Conservation (phyloP, 2,329 filamentous ascomycete species). For the Fusarium virguliforme region DNA sequence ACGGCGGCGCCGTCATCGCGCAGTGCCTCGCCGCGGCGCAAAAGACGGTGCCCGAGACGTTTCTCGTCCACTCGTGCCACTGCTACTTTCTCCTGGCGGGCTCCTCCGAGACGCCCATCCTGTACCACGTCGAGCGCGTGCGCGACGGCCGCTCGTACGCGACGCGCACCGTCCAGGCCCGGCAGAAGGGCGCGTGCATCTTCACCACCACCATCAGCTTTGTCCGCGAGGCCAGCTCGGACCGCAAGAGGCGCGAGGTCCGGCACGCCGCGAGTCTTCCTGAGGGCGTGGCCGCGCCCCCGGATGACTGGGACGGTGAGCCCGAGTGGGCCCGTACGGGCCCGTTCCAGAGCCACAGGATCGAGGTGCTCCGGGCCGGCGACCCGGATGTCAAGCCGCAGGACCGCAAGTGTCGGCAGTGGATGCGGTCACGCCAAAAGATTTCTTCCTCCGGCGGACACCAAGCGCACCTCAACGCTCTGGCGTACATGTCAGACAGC, state of each 20-base stretch:
- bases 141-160: constrained; percentile 91
- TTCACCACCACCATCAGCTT: constrained; percentile 97
- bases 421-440: constrained; percentile 81
- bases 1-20: constrained; percentile 92
- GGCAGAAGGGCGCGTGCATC: constrained; percentile 89
- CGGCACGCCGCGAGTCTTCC: constrained; percentile 78
- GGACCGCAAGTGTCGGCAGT: constrained; percentile 78
- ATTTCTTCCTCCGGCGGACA: constrained; percentile 83
- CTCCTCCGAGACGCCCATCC: constrained; percentile 85
- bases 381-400: constrained; percentile 69
- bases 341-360: constrained; percentile 65
- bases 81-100: constrained; percentile 98
- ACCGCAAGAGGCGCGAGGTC: constrained; percentile 70
- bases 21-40: constrained; percentile 92
- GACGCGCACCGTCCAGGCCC: constrained; percentile 95
- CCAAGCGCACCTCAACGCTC: constrained; percentile 85
- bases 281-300: constrained; percentile 55
- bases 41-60: constrained; percentile 84
- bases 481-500: constrained; percentile 94
- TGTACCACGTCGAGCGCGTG: constrained; percentile 96
- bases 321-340: constrained; percentile 66
- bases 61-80: constrained; percentile 95
- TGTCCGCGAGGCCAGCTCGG: constrained; percentile 75
- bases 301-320: constrained; percentile 61
- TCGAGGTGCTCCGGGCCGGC: constrained; percentile 58